phyloP scores from a whole-genome alignment of 2,329 filamentous ascomycete species.

The Sporothrix brunneoviolacea region DNA sequence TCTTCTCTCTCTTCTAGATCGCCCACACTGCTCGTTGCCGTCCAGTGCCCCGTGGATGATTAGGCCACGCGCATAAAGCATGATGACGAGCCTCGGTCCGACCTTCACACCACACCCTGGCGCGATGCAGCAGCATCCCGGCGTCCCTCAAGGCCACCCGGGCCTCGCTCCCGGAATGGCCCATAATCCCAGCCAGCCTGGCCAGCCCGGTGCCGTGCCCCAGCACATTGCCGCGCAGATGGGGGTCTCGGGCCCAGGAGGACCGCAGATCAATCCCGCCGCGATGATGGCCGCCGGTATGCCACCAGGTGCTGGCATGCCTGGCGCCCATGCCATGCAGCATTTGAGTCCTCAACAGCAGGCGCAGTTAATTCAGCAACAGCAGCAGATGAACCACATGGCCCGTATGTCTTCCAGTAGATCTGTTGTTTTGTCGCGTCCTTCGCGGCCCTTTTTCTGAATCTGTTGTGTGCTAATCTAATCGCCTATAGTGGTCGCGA shows the following conservation, averaged over 20 bases:
- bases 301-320: conserved; percentile 55
- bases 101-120: conserved; percentile 61
- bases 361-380: conserved; percentile 51
- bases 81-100: conserved; percentile 65
- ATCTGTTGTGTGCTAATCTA: not conserved
- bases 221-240: conserved; percentile 62
- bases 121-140: conserved; percentile 64
- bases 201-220: conserved; percentile 56
- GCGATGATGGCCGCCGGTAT: conserved; percentile 66
- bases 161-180: conserved; percentile 53
- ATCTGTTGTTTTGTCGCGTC: conserved; percentile 5
- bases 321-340: conserved; percentile 63
- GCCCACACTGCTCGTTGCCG: not conserved
- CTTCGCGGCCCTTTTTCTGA: not conserved
- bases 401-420: conserved; percentile 25
- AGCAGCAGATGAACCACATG: conserved; percentile 35
- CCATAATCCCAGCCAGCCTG: conserved; percentile 64
- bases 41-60: not conserved
- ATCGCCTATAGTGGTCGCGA: conserved; percentile 17
- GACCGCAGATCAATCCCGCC: conserved; percentile 64
- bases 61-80: conserved; percentile 30
- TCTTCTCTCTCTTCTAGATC: not conserved
- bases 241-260: conserved; percentile 64
- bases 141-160: conserved; percentile 58
- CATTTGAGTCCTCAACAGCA: conserved; percentile 59